phyloP scores from a whole-genome alignment of 2,329 filamentous ascomycete species.

The Colletotrichum scovillei region DNA sequence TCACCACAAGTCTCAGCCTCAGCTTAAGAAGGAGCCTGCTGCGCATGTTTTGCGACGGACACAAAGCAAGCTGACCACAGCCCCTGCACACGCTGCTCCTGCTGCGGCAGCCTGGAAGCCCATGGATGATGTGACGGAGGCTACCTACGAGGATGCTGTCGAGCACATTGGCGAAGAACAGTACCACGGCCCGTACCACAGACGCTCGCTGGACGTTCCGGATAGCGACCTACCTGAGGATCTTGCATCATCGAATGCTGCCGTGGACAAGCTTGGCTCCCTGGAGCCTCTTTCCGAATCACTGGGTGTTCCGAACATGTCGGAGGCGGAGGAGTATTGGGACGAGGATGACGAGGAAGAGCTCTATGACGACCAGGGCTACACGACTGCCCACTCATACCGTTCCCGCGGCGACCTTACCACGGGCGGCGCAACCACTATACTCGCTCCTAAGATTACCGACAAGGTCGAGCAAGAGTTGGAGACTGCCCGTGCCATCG shows the following conservation, averaged over 20 bases:
- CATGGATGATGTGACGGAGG: slow-evolving; percentile 52
- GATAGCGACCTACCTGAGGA: slow-evolving; percentile 15
- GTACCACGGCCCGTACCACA: slow-evolving; percentile 20
- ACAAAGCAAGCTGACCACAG: slow-evolving; percentile 53
- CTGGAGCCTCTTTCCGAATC: slow-evolving; percentile 25
- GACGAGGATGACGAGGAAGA: slow-evolving; percentile 79
- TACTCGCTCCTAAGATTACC: slow-evolving; percentile 80
- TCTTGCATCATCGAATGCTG: slow-evolving; percentile 3
- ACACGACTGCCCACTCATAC: slow-evolving; percentile 80
- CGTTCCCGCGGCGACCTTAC: slow-evolving; percentile 77
- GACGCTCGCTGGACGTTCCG: slow-evolving; percentile 19
- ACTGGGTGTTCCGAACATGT: slow-evolving; percentile 36
- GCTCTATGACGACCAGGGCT: slow-evolving; percentile 73
- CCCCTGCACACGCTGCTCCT: neutral
- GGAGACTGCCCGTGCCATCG: slow-evolving; percentile 70
- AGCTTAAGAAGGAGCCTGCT: slow-evolving; percentile 54
- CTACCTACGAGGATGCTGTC: slow-evolving; percentile 57
- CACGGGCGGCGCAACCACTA: slow-evolving; percentile 60
- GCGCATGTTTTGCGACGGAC: slow-evolving; percentile 54
- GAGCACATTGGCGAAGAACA: slow-evolving; percentile 50
- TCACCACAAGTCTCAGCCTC: slow-evolving; percentile 66
- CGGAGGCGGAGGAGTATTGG: slow-evolving; percentile 76
- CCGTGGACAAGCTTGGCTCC: neutral
- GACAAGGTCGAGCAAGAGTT: slow-evolving; percentile 79
- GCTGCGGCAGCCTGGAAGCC: slow-evolving; percentile 27